These are phyloP conservation scores for Solanum corneliomulleri DNA, from an alignment of 257 asterid species.

Conservation along the genomic window DNA sequence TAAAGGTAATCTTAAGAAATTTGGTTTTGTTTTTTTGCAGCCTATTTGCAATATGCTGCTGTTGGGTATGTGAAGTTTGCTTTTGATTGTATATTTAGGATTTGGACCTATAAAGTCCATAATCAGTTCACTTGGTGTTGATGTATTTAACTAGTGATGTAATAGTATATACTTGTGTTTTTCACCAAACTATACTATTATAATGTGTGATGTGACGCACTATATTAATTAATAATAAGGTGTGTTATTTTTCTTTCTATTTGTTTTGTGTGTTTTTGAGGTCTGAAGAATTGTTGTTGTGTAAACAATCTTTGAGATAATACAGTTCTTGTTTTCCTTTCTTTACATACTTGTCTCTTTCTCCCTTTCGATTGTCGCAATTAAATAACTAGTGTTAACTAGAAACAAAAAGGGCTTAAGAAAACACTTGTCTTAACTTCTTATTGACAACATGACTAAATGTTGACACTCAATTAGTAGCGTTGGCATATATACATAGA, in stretches of 20 bases:
- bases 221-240: background rate
- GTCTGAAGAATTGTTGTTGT: background rate
- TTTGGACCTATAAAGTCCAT: background rate
- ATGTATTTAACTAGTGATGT: background rate
- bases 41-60: constrained; percentile 60
- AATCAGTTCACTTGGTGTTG: background rate
- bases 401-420: background rate
- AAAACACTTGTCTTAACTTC: background rate
- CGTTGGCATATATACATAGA: background rate
- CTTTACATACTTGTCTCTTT: background rate
- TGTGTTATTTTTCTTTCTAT: background rate
- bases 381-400: background rate
- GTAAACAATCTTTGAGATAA: background rate
- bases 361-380: background rate
- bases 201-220: background rate
- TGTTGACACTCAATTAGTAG: background rate
- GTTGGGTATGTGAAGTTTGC: constrained; percentile 69
- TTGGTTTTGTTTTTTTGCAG: constrained; percentile 19
- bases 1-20: background rate
- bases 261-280: background rate
- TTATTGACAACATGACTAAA: background rate
- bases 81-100: background rate
- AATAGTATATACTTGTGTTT: background rate
- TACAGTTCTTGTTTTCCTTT: background rate
- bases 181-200: background rate